phyloP scores from a whole-genome alignment of 1,139 yeast genomes.

The Candida sanyaensis region DNA sequence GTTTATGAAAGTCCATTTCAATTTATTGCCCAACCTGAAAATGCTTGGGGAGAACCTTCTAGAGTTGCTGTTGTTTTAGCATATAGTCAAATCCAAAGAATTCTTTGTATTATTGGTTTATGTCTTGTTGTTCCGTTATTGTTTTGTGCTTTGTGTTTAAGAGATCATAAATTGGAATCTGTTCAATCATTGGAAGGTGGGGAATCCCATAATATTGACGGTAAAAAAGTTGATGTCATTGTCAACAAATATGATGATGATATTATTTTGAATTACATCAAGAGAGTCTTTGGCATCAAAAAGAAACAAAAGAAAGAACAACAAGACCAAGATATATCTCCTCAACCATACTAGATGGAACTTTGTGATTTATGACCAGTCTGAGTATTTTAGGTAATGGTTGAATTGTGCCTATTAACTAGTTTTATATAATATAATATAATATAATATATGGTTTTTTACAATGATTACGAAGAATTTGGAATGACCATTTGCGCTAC shows the following conservation, averaged over 20 bases:
- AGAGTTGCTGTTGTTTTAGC: conserved; percentile 58
- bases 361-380: too few species aligned
- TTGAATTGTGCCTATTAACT: too few species aligned
- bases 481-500: too few species aligned
- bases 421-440: too few species aligned
- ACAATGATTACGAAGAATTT: too few species aligned
- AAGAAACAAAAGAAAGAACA: neutral
- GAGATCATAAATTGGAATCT: conserved; percentile 51
- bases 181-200: conserved; percentile 38
- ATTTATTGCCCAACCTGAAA: conserved; percentile 32
- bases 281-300: neutral
- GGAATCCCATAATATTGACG: conserved; percentile 10
- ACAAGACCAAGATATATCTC: too few species aligned
- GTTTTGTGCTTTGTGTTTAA: conserved; percentile 47
- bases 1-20: conserved; percentile 59
- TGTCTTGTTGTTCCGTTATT: conserved; percentile 55
- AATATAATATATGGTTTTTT: too few species aligned
- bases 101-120: conserved; percentile 59
- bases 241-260: conserved; percentile 42
- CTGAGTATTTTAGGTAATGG: too few species aligned
- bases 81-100: conserved; percentile 60
- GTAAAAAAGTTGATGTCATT: conserved; percentile 40
- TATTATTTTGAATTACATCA: conserved; percentile 9
- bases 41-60: conserved; percentile 63
- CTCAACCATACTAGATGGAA: too few species aligned